These are phyloP conservation scores for Dothideomycetes sp. DNA, from an alignment of 2,329 filamentous ascomycete genomes.

Conservation along the genomic window DNA sequence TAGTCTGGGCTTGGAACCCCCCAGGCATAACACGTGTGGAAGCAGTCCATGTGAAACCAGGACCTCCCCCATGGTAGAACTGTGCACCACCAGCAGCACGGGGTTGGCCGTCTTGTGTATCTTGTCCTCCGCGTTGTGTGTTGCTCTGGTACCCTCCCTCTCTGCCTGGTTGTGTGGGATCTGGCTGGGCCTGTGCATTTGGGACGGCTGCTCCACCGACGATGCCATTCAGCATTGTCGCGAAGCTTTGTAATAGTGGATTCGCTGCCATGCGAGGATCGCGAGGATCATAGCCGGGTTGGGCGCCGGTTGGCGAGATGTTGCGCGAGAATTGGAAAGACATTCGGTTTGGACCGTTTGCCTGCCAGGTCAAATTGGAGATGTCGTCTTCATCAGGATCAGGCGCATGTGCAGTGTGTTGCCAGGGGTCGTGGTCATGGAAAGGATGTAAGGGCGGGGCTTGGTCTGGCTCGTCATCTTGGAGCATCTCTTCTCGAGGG, in stretches of 20 bases:
- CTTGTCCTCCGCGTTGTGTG: no score
- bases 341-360: constrained; percentile 16
- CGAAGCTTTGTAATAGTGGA: constrained; percentile 9
- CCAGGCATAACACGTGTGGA: constrained; percentile 34
- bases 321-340: constrained; percentile 8
- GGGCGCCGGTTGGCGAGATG: neutral
- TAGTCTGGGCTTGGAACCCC: constrained; percentile 19
- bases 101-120: neutral
- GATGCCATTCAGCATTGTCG: constrained; percentile 11
- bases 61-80: constrained; percentile 5
- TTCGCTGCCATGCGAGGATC: neutral
- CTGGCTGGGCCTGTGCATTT: neutral
- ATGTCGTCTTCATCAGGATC: constrained; percentile 38
- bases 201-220: constrained; percentile 5
- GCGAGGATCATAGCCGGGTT: neutral
- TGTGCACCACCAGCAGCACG: no score
- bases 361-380: constrained; percentile 19
- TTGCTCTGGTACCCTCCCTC: no score
- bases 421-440: constrained; percentile 38
- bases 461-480: constrained; percentile 18
- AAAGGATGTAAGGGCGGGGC: constrained; percentile 20
- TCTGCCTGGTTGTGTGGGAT: no score
- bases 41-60: constrained; percentile 14
- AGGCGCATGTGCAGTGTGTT: constrained; percentile 33
- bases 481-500: constrained; percentile 39